Base-by-base conservation (phyloP, 306 rosid species). In the Echinosophora koreensis region DNA sequence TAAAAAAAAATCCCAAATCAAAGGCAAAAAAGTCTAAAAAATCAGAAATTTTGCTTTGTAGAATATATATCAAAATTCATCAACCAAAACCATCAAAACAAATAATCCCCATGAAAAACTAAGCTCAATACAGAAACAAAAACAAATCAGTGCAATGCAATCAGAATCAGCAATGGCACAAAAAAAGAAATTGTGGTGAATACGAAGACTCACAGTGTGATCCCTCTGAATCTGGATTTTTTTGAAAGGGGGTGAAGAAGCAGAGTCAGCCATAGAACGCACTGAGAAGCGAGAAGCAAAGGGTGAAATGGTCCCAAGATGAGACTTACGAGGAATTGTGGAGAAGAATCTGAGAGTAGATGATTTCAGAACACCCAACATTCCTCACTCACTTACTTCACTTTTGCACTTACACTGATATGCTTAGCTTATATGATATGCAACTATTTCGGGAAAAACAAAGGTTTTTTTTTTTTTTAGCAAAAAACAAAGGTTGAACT, bases 221-320 rank as follows among this genome's bases (percentile, higher is more conserved):
- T 87, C 97, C 63, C 97, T 84, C 62, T 87, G 91, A 79, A 94
- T 90, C 78, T 82, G 97, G 74, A 95, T 85, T 87, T 92, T 90
- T 74, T 83, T 88, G 88, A 95, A 95, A 62, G 93, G 90, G 22
- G 90, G 79, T 9, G 88, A 76, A 35, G 50, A 44, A 13, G 92
- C 78, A 35, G 96, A 87, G 71, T 84, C 84, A 39, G 97, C 96
- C 90, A 92, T 92, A 49, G 89, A 77, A 35, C 91, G 92, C n/a
- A 89, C 81, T n/a, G 93, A 89, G 77, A 80, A 69, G 79, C 90
- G 88, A 76, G 81, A 83, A 49, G 39, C 12, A 5, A 22, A 22
- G 22, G 22, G 22, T 22, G 73, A 15, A 79, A 77, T 70, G 64
- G 62, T 69, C 69, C 73, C 82, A 27, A 81, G 64, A 56, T 60